These are phyloP conservation scores for Arabis hirsuta DNA, from an alignment of 345 rosid species.

Conservation along the genomic window DNA sequence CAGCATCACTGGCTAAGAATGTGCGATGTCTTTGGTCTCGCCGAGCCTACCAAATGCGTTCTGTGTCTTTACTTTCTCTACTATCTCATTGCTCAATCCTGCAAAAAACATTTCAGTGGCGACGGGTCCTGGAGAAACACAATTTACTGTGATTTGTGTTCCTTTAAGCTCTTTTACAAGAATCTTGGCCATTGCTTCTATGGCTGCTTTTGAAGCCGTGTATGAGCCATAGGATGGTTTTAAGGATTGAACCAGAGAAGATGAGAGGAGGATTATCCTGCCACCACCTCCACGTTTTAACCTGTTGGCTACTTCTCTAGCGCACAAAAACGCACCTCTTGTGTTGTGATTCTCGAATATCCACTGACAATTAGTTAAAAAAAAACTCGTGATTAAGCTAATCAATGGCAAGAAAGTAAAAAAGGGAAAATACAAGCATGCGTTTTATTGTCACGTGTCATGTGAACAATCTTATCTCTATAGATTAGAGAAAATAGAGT, in stretches of 20 bases:
- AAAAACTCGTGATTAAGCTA: conserved; percentile 28
- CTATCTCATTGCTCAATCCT: conserved; percentile 41
- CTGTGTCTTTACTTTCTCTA: conserved; percentile 27
- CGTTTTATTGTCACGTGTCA: conserved; percentile 49
- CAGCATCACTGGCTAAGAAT: conserved; percentile 51
- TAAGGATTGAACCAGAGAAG: conserved; percentile 37
- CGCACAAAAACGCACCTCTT: conserved; percentile 48
- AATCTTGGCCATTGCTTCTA: conserved; percentile 49
- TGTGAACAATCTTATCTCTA: conserved; percentile 51
- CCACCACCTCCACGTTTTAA: conserved; percentile 50
- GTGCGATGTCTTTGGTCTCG: conserved; percentile 46
- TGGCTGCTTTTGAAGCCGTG: conserved; percentile 46
- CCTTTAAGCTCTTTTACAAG: conserved; percentile 55
- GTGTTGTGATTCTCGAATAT: conserved; percentile 33
- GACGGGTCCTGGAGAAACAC: conserved; percentile 50
- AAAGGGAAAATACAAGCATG: neutral
- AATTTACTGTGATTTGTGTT: conserved; percentile 47
- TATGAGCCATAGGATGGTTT: conserved; percentile 21
- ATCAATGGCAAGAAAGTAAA: neutral
- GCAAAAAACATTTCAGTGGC: conserved; percentile 50
- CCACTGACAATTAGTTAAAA: neutral
- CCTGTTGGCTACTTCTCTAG: conserved; percentile 46
- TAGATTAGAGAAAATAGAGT: too few species aligned
- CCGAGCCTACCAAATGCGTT: conserved; percentile 42
- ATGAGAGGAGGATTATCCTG: conserved; percentile 40